Conservation (phyloP, 106 monocot species). For the Allium cepa region DNA sequence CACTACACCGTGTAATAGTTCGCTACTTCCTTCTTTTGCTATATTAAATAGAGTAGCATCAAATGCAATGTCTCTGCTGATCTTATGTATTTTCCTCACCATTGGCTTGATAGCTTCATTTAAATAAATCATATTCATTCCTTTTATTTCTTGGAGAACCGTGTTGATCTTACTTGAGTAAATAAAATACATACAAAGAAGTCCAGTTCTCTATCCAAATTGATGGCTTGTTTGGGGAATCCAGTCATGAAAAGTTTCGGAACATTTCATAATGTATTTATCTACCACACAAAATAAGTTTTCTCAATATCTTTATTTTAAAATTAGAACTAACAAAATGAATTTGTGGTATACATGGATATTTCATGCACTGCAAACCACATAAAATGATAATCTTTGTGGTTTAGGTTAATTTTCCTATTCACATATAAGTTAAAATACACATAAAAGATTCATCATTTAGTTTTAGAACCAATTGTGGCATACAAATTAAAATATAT, state of each 20-base stretch:
- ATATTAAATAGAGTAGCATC: conserved; percentile 49
- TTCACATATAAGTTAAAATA: no score
- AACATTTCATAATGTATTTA: conserved; percentile 70
- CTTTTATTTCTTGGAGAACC: conserved; percentile 2
- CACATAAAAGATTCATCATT: no score
- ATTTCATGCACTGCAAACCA: no score
- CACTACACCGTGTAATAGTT: conserved; percentile 90
- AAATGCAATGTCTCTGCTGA: conserved; percentile 79
- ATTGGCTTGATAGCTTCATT: conserved; percentile 48
- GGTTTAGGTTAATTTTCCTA: no score
- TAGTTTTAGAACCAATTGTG: no score
- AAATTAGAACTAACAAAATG: no score
- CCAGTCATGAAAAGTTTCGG: conserved; percentile 74
- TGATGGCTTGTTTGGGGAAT: conserved; percentile 80
- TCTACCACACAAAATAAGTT: conserved; percentile 27
- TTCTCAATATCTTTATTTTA: no score
- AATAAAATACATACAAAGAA: conserved; percentile 28
- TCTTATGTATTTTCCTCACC: conserved; percentile 53
- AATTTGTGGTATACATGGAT: no score
- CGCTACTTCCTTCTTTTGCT: conserved; percentile 77
- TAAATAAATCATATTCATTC: not conserved
- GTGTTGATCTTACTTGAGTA: no score
- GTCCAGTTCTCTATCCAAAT: conserved; percentile 99
- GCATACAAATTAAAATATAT: no score
- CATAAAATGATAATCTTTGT: no score